Evolutionary conservation across 2,329 filamentous ascomycete genomes (phyloP).

Genomic region (Curvularia sp.): DNA sequence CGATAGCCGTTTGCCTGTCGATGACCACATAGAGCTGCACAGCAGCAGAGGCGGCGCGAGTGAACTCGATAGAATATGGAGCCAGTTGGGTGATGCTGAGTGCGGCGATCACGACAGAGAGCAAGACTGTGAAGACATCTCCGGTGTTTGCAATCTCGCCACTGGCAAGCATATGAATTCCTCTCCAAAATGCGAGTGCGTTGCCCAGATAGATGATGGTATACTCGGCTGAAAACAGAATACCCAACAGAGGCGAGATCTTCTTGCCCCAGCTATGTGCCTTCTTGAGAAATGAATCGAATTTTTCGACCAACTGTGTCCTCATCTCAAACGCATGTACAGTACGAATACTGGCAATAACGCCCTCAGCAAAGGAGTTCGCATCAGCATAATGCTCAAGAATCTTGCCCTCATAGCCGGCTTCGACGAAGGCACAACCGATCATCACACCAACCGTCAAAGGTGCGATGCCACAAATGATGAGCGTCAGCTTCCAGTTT

Average conservation of each 20-base stretch:
- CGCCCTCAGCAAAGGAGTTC: conserved; percentile 17
- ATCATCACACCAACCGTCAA: conserved; percentile 41
- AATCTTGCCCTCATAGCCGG: conserved; percentile 13
- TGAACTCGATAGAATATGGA: conserved; percentile 22
- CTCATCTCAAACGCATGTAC: conserved; percentile 68
- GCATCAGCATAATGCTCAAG: conserved; percentile 5
- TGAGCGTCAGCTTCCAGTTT: conserved; percentile 90
- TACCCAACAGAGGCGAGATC: conserved; percentile 62
- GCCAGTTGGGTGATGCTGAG: conserved; percentile 48
- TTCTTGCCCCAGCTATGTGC: conserved; percentile 61
- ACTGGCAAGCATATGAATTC: conserved; percentile 46
- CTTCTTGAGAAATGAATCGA: conserved; percentile 58
- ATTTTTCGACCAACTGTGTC: conserved; percentile 63
- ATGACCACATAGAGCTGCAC: conserved; percentile 22
- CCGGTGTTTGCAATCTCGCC: conserved; percentile 59
- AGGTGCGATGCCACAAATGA: conserved; percentile 48
- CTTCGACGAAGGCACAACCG: conserved; percentile 24
- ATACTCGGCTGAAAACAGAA: conserved; percentile 67
- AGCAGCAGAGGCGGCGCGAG: conserved; percentile 23
- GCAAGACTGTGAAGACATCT: conserved; percentile 74
- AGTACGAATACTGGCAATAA: conserved; percentile 20
- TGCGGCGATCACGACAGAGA: conserved; percentile 87
- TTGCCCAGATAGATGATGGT: conserved; percentile 71
- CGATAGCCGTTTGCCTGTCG: conserved; percentile 17
- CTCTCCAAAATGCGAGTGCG: conserved; percentile 70